Conservation (phyloP, 2,329 filamentous ascomycete genomes). For the Salinomyces thailandicus region DNA sequence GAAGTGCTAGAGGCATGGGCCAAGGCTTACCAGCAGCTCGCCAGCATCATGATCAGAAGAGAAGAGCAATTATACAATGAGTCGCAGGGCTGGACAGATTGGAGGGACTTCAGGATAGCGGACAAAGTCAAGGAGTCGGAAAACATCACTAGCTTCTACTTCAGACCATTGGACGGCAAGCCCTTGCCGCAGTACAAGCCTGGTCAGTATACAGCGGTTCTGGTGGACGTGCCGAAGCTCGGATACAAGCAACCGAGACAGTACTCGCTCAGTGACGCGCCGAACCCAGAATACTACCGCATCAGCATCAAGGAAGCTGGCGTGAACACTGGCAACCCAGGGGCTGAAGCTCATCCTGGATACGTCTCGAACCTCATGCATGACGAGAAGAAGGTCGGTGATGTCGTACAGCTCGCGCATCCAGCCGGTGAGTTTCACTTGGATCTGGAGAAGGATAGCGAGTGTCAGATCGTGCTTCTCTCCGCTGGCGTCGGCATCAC, state of each 20-base stretch:
- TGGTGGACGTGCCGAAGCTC: conserved; percentile 47
- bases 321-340: conserved; percentile 35
- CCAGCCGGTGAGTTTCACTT: conserved; percentile 51
- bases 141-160: conserved; percentile 60
- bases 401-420: conserved; percentile 54
- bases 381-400: conserved; percentile 50
- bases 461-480: conserved; percentile 46
- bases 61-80: conserved; percentile 54
- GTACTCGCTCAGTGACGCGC: conserved; percentile 61
- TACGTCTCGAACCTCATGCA: conserved; percentile 62
- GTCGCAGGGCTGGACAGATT: conserved; percentile 53
- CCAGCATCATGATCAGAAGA: conserved; percentile 58
- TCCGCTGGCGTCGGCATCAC: conserved; percentile 61
- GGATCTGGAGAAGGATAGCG: conserved; percentile 35
- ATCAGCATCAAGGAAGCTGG: conserved; percentile 62
- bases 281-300: conserved; percentile 51
- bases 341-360: conserved; percentile 46
- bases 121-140: conserved; percentile 56
- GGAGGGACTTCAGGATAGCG: conserved; percentile 56
- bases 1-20: conserved; percentile 58
- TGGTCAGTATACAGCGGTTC: conserved; percentile 62
- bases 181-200: conserved; percentile 55
- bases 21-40: conserved; percentile 62
- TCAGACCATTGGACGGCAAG: conserved; percentile 51
- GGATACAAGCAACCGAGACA: conserved; percentile 58